Evolutionary conservation across 2,329 filamentous ascomycete species (phyloP), one percentile per base, ranked within the genome.

Genomic region (Beauveria australis): DNA sequence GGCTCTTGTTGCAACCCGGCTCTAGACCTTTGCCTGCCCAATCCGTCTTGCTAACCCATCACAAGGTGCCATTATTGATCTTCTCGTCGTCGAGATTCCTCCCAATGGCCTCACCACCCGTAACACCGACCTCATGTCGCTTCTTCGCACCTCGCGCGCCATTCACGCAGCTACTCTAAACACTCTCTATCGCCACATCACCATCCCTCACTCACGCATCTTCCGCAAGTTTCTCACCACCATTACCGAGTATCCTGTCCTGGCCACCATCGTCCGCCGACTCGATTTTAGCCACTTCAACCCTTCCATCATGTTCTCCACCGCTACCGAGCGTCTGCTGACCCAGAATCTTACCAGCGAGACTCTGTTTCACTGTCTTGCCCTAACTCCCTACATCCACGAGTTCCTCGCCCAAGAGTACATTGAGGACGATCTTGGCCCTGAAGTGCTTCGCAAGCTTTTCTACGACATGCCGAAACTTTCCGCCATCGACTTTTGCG

Each of bases 211-310:
- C 77, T 93, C 90, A 28, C 80, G 86, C 63, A 91, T 92, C 71
- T 94, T 92, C 75, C 86, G 86, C 70, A 93, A 93, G 74, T 91
- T 92, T 66, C 81, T 92, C 53, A 78, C 80, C 61, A 89, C 90
- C 68, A 79, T 93, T 65, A 77, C 78, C 51, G 76, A 82, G 62
- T 86, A 92, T 70, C 83, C 85, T 2, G 78, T 85, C 9, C 78
- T 92, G 59, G 90, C 89, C 51, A 87, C 85, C 46, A 85, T 92
- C 67, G 89, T 93, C 49, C 85, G 88, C 61, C 87, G 90, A 55
- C 77, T 93, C 51, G 90, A 94, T 75, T 92, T 94, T 68, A 92
- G 89, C 64, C 89, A 92, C 77, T 92, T 92, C 75, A 92, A 91
- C 71, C 89, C 89, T 24, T 85, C 88, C 59, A 88, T 88, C 60